These are phyloP conservation scores for Blakeslea trispora DNA, from an alignment of 371 early-diverging fungal genomes.

Conservation along the genomic window DNA sequence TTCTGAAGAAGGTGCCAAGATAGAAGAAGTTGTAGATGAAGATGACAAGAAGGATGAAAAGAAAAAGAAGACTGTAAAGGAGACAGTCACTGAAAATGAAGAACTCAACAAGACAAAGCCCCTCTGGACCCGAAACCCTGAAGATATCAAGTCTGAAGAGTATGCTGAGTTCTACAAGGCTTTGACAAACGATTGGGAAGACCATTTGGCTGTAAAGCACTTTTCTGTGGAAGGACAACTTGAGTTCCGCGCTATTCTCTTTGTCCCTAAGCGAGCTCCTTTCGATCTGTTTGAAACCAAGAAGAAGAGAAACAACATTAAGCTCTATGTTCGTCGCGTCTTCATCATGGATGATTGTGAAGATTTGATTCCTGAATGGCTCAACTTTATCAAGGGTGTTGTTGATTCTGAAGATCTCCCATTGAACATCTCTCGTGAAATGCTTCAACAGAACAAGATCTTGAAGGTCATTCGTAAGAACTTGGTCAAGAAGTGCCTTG, in stretches of 20 bases:
- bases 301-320: constrained; percentile 72
- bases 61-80: constrained; percentile 66
- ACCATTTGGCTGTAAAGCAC: constrained; percentile 69
- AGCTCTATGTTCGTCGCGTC: constrained; percentile 82
- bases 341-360: constrained; percentile 86
- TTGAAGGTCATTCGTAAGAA: constrained; percentile 80
- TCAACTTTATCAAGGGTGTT: constrained; percentile 68
- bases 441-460: constrained; percentile 76
- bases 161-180: constrained; percentile 83
- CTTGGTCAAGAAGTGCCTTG: constrained; percentile 76
- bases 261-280: constrained; percentile 73
- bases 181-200: constrained; percentile 71
- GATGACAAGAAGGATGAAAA: constrained; percentile 77
- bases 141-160: constrained; percentile 70
- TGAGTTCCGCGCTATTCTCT: constrained; percentile 80
- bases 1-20: constrained; percentile 60
- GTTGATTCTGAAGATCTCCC: constrained; percentile 87
- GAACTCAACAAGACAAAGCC: constrained; percentile 76
- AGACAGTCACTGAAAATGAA: constrained; percentile 47
- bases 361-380: constrained; percentile 63
- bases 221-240: constrained; percentile 80
- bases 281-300: constrained; percentile 63
- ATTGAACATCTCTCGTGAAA: constrained; percentile 88
- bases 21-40: constrained; percentile 52
- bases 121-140: constrained; percentile 81